Evolutionary conservation across 306 rosid genomes (phyloP).

Genomic region (barrel medic (Medicago truncatula)): MtrunA17r5.0-ANR NC_053043.1:16061501-16062000

Average conservation of each 20-base stretch:
- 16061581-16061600: conserved; percentile 42
- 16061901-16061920: conserved; percentile 38
- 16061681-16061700: conserved; percentile 36
- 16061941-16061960: conserved; percentile 52
- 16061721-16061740: conserved; percentile 48
- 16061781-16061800: conserved; percentile 57
- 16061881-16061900: conserved; percentile 45
- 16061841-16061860: conserved; percentile 41
- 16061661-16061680: conserved; percentile 41
- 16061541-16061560: neutral
- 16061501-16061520: neutral
- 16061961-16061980: conserved; percentile 47
- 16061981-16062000: conserved; percentile 46
- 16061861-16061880: conserved; percentile 45
- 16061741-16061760: conserved; percentile 49
- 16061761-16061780: conserved; percentile 47
- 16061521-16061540: neutral
- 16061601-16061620: conserved; percentile 31
- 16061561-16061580: conserved; percentile 2
- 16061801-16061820: conserved; percentile 46
- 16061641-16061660: conserved; percentile 1
- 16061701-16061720: conserved; percentile 44
- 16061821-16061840: conserved; percentile 49
- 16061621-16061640: conserved; percentile 41
- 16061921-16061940: conserved; percentile 50